Conservation (phyloP, 352 stramenopile genomes). For the Globisporangium paroecandrum region DNA sequence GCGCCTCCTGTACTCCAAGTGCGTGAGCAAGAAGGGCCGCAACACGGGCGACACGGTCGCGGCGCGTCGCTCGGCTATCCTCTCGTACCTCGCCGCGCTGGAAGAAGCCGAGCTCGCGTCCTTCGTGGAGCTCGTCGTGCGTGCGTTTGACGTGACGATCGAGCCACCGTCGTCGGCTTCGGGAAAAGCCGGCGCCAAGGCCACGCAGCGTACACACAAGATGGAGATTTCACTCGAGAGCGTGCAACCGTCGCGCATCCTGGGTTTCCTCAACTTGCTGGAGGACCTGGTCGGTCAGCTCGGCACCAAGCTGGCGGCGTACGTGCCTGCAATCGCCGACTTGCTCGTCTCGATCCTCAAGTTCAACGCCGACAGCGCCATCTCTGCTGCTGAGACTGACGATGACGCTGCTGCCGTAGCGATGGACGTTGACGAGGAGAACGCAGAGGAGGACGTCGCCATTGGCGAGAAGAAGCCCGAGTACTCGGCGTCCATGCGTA, state of each 20-base stretch:
- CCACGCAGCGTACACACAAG: not conserved
- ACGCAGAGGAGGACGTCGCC: slow-evolving; percentile 21
- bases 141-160: slow-evolving; percentile 77
- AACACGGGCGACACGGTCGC: slow-evolving; percentile 84
- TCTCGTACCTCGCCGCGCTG: slow-evolving; percentile 86
- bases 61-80: slow-evolving; percentile 83
- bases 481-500: slow-evolving; percentile 55
- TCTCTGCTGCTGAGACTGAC: slow-evolving; percentile 1
- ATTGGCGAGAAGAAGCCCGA: slow-evolving; percentile 17
- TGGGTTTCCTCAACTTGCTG: slow-evolving; percentile 89
- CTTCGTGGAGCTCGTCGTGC: slow-evolving; percentile 88
- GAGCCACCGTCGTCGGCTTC: slow-evolving; percentile 6
- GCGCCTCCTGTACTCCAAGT: slow-evolving; percentile 89
- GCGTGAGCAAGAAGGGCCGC: slow-evolving; percentile 81
- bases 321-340: slow-evolving; percentile 73
- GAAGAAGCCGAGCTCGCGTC: slow-evolving; percentile 68
- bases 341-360: slow-evolving; percentile 74
- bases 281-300: slow-evolving; percentile 87
- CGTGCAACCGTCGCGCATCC: slow-evolving; percentile 73
- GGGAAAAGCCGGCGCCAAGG: not conserved
- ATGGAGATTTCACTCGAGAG: slow-evolving; percentile 30
- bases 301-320: slow-evolving; percentile 76
- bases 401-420: slow-evolving; percentile 13
- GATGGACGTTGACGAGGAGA: slow-evolving; percentile 24
- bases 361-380: slow-evolving; percentile 32